Evolutionary conservation across 2,329 filamentous ascomycete genomes (phyloP).

Genomic region (Chalara sp.): DNA sequence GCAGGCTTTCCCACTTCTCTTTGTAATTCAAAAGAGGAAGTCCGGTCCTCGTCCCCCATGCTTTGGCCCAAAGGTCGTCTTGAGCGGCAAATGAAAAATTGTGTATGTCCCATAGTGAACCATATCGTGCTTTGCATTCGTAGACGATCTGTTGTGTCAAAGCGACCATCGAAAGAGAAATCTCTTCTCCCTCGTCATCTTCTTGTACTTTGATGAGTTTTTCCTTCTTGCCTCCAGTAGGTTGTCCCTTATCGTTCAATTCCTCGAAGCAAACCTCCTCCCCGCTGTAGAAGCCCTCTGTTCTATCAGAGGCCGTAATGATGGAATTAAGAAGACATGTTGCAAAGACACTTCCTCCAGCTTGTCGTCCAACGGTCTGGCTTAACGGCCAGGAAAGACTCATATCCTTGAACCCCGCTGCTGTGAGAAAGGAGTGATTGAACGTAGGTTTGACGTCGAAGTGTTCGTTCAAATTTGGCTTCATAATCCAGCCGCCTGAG

Average conservation of each 20-base stretch:
- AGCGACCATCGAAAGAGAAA: conserved; percentile 7
- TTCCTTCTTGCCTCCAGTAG: not conserved
- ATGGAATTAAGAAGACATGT: conserved; percentile 8
- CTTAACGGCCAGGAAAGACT: conserved; percentile 8
- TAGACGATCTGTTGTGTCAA: conserved; percentile 7
- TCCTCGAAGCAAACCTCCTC: conserved; percentile 1
- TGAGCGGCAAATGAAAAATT: conserved; percentile 8
- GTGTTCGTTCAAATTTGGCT: conserved; percentile 7
- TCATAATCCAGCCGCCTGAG: conserved; percentile 11
- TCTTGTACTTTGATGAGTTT: conserved; percentile 6
- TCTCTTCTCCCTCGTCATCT: conserved; percentile 8
- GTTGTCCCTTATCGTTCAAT: conserved; percentile 1
- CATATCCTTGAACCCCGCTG: conserved; percentile 1
- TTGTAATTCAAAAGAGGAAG: conserved; percentile 10
- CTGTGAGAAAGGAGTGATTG: conserved; percentile 8
- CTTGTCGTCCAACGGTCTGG: conserved; percentile 7
- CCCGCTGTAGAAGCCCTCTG: conserved; percentile 4
- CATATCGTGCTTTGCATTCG: conserved; percentile 8
- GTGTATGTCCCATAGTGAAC: conserved; percentile 7
- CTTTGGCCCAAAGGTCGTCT: conserved; percentile 8
- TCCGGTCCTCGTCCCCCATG: conserved; percentile 8
- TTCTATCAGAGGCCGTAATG: conserved; percentile 7
- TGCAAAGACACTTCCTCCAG: conserved; percentile 11
- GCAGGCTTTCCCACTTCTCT: conserved; percentile 8
- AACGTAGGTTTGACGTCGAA: conserved; percentile 7